These are phyloP conservation scores for Venturia asperata DNA, from an alignment of 2,329 filamentous ascomycete species.

Conservation along the genomic window DNA sequence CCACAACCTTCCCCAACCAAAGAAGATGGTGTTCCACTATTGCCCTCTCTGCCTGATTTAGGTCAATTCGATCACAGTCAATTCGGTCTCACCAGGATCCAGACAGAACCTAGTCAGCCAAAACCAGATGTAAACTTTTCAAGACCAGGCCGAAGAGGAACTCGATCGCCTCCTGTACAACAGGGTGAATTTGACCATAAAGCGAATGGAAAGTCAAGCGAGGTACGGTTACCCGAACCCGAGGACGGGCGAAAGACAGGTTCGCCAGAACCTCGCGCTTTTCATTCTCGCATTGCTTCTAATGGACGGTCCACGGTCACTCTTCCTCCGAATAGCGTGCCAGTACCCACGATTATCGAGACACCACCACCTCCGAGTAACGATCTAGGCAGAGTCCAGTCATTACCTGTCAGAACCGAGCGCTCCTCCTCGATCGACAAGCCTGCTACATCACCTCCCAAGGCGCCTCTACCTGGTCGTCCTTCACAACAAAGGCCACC, in stretches of 20 bases:
- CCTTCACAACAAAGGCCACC: constrained; percentile 19
- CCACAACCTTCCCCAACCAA: constrained; percentile 42
- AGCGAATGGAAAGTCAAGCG: neutral
- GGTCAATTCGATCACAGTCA: constrained; percentile 35
- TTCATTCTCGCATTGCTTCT: constrained; percentile 50
- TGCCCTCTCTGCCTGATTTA: constrained; percentile 23
- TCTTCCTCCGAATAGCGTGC: constrained; percentile 35
- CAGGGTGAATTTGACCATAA: constrained; percentile 25
- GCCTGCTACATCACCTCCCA: constrained; percentile 24
- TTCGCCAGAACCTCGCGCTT: constrained; percentile 39
- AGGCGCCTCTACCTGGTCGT: constrained; percentile 27
- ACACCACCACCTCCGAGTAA: constrained; percentile 44
- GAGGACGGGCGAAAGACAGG: constrained; percentile 30
- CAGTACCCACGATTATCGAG: constrained; percentile 57
- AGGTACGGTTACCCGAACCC: constrained; percentile 23
- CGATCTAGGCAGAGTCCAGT: constrained; percentile 12
- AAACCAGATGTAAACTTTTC: constrained; percentile 50
- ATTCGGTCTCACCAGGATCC: constrained; percentile 49
- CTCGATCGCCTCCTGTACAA: constrained; percentile 12
- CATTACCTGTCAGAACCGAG: constrained; percentile 37
- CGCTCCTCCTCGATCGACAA: constrained; percentile 40
- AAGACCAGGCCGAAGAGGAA: constrained; percentile 38
- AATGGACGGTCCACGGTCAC: constrained; percentile 51
- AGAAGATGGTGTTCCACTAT: constrained; percentile 34
- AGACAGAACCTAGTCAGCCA: constrained; percentile 57